phyloP scores from a whole-genome alignment of 2,329 filamentous ascomycete species.

The Pseudodiploospora longispora region DNA sequence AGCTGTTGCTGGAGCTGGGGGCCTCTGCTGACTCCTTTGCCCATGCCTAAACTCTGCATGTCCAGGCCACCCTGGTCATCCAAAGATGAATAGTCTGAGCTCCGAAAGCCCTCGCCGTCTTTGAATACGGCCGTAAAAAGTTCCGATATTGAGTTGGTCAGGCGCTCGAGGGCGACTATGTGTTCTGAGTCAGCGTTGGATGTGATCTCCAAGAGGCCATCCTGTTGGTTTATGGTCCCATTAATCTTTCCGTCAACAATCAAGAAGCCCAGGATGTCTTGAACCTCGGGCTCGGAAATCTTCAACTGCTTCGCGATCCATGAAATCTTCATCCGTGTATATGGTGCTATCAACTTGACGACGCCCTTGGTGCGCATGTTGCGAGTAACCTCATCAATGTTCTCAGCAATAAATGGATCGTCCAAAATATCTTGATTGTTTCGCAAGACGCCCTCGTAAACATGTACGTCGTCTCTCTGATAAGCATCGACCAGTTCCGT shows the following conservation, averaged over 20 bases:
- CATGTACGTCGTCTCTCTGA: constrained; percentile 87
- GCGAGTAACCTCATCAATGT: constrained; percentile 96
- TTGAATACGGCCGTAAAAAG: constrained; percentile 68
- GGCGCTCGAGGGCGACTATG: constrained; percentile 62
- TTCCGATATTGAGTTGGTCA: constrained; percentile 60
- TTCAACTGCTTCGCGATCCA: constrained; percentile 86
- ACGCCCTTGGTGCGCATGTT: constrained; percentile 97
- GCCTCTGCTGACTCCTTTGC: constrained; percentile 2
- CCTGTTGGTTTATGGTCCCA: constrained; percentile 83
- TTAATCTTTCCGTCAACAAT: constrained; percentile 84
- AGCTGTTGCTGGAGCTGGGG: neutral
- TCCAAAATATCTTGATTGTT: constrained; percentile 82
- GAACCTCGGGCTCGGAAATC: constrained; percentile 77
- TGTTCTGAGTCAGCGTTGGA: constrained; percentile 67
- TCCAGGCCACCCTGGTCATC: constrained; percentile 23
- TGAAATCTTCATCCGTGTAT: constrained; percentile 79
- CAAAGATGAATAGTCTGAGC: constrained; percentile 14
- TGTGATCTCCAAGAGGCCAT: constrained; percentile 74
- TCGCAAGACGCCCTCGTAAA: constrained; percentile 80
- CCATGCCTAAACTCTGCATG: constrained; percentile 13
- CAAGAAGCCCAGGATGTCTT: constrained; percentile 91
- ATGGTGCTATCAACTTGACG: constrained; percentile 86
- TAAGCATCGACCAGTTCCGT: constrained; percentile 95
- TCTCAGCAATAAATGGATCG: constrained; percentile 95
- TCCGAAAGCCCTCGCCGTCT: constrained; percentile 63